These are phyloP conservation scores for Schizochytrium sp. DNA, from an alignment of 108 stramenopile genomes.

Conservation along the genomic window DNA sequence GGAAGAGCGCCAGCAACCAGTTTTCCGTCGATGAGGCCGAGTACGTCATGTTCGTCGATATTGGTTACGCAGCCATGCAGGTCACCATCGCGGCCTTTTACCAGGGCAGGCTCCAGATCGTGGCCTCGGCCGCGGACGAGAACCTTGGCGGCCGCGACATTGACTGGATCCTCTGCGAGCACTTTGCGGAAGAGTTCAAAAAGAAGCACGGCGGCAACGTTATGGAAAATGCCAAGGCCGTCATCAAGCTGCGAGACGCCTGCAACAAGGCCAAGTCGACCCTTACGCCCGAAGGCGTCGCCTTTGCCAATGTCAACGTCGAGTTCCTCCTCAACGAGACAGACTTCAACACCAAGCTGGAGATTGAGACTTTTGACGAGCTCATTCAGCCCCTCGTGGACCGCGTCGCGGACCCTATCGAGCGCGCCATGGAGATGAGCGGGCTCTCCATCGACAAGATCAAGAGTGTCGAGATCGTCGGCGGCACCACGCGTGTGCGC, in stretches of 20 bases:
- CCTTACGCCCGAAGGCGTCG: slow-evolving; percentile 85
- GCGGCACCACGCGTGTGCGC: slow-evolving; percentile 80
- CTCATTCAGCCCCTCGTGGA: slow-evolving; percentile 68
- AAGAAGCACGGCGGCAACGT: slow-evolving; percentile 74
- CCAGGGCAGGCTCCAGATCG: slow-evolving; percentile 78
- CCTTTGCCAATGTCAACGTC: slow-evolving; percentile 77
- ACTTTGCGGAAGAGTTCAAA: slow-evolving; percentile 76
- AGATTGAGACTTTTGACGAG: slow-evolving; percentile 68
- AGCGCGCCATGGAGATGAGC: slow-evolving; percentile 69
- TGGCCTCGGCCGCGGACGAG: slow-evolving; percentile 63
- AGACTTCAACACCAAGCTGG: slow-evolving; percentile 75
- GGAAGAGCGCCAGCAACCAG: slow-evolving; percentile 84
- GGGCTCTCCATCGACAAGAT: slow-evolving; percentile 42
- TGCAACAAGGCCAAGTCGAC: slow-evolving; percentile 97
- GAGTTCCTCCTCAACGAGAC: slow-evolving; percentile 86
- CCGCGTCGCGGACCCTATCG: slow-evolving; percentile 64
- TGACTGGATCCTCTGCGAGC: slow-evolving; percentile 74
- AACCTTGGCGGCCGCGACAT: slow-evolving; percentile 86
- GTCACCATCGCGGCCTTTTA: slow-evolving; percentile 82
- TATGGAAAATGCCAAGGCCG: slow-evolving; percentile 66
- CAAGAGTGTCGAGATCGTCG: slow-evolving; percentile 80
- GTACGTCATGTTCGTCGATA: slow-evolving; percentile 65
- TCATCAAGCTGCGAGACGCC: slow-evolving; percentile 78
- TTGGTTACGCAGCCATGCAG: slow-evolving; percentile 25
- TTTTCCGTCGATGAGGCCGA: slow-evolving; percentile 66